Base-by-base conservation (phyloP, 257 asterid genomes). In the Nicotiana benthamiana region DNA sequence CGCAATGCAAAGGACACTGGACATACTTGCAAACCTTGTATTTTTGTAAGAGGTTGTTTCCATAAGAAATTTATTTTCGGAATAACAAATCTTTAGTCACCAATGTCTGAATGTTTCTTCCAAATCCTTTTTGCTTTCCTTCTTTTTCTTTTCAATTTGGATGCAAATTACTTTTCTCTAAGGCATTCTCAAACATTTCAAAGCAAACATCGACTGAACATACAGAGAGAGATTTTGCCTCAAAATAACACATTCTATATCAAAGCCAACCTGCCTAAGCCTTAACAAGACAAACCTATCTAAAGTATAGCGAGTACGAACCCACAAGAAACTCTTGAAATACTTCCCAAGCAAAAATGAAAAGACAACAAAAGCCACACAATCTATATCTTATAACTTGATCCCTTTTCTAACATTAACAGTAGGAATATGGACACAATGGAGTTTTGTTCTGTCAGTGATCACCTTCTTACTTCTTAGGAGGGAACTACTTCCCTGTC, bases 391-490 rank as follows among this genome's bases (percentile, higher is more conserved):
- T 34, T 72, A 54, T 24, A 79, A 57, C 12, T 34, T n/a, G 36
- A 75, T 28, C 75, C 30, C 53, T 74, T 34, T 67, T 77, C 65
- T 9, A 40, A 10, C 30, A 57, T 65, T 75, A 64, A 61, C 36
- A 26, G 66, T 59, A 77, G 70, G 22, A 40, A 59, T 77, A 82
- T 74, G 81, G 65, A 72, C 80, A 78, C 52, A 61, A 34, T 79
- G 72, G 79, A 72, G 63, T 17, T 70, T 81, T 70, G 56, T 79
- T 30, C 16, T 28, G 79, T 79, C 83, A 84, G 83, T 65, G 32
- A 48, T 56, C 36, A 6, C 22, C 20, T 77, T 76, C 61, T 36
- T 9, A 36, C 72, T 77, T 68, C 75, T 12, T 59, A 2, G 2
- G 48, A 1, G 6, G 48, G 17, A 59, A 46, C 78, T 72, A 70